Conservation (phyloP, 345 rosid species). For the Kandelia obovata region DNA sequence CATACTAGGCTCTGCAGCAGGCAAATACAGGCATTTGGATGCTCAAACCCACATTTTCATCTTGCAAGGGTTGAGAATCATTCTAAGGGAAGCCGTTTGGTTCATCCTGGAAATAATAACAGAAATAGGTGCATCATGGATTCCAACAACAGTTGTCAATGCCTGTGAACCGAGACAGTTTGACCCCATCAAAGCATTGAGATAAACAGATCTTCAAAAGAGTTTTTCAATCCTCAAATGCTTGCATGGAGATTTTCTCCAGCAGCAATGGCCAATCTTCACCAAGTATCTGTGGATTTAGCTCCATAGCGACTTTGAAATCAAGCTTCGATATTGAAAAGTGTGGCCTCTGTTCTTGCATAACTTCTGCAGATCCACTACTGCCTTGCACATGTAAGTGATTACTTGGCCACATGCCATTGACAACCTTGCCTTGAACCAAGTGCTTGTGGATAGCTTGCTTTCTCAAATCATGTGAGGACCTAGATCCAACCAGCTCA, state of each 20-base stretch:
- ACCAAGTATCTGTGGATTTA: slow-evolving; percentile 47
- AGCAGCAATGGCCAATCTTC: slow-evolving; percentile 48
- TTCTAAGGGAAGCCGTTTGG: slow-evolving; percentile 4
- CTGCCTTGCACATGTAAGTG: slow-evolving; percentile 17
- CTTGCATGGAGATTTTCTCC: slow-evolving; percentile 37
- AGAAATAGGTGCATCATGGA: background rate
- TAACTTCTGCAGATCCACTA: slow-evolving; percentile 10
- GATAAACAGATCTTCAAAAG: slow-evolving; percentile 9
- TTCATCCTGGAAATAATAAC: background rate
- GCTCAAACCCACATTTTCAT: slow-evolving; percentile 2
- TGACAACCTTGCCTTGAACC: slow-evolving; percentile 24
- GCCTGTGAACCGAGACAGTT: background rate
- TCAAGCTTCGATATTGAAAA: slow-evolving; percentile 30
- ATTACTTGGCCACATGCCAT: slow-evolving; percentile 29
- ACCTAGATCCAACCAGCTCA: slow-evolving; percentile 31
- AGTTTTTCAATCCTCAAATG: slow-evolving; percentile 20
- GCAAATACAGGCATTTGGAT: slow-evolving; percentile 7
- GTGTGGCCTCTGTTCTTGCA: slow-evolving; percentile 21
- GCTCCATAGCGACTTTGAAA: slow-evolving; percentile 42
- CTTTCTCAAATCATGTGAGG: slow-evolving; percentile 17
- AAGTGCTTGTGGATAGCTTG: slow-evolving; percentile 20
- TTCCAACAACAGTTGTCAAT: background rate
- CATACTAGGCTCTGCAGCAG: slow-evolving; percentile 7
- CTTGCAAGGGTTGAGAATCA: slow-evolving; percentile 19
- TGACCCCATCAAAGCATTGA: slow-evolving; percentile 15